Evolutionary conservation across 2,329 filamentous ascomycete genomes (phyloP).

Genomic region (Emmonsiellopsis sp.): DNA sequence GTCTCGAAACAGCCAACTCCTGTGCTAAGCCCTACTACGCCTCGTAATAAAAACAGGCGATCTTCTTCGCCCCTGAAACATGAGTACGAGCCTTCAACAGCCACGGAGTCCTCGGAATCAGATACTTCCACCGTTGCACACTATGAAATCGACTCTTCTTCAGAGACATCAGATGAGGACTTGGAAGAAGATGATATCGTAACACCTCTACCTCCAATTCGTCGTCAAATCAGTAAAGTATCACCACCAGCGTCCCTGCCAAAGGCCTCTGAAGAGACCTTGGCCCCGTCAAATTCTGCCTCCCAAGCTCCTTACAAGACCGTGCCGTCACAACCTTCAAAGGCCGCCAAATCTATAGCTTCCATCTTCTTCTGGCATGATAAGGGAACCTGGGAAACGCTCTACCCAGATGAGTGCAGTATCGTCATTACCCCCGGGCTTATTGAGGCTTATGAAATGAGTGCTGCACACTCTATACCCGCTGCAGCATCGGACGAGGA

Average conservation of each 20-base stretch:
- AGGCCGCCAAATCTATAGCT: conserved; percentile 49
- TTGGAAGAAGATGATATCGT: conserved; percentile 42
- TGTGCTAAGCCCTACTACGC: conserved; percentile 40
- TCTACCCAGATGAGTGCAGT: conserved; percentile 54
- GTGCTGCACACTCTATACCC: conserved; percentile 25
- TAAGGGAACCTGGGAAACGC: conserved; percentile 51
- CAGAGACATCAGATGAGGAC: conserved; percentile 49
- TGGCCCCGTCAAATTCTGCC: conserved; percentile 72
- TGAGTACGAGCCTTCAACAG: conserved; percentile 83
- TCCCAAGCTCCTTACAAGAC: conserved; percentile 63
- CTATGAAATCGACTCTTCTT: conserved; percentile 39
- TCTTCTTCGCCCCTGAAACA: conserved; percentile 93
- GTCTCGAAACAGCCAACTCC: conserved; percentile 28
- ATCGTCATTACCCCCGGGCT: conserved; percentile 56
- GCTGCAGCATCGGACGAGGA: conserved; percentile 14
- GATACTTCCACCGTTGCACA: conserved; percentile 48
- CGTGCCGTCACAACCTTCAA: conserved; percentile 38
- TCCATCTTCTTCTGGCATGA: conserved; percentile 57
- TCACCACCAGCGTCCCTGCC: conserved; percentile 29
- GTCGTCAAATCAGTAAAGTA: conserved; percentile 32
- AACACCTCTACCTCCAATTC: conserved; percentile 24
- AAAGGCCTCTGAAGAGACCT: conserved; percentile 41
- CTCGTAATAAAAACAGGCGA: conserved; percentile 50
- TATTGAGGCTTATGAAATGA: conserved; percentile 54
- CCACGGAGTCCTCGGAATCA: conserved; percentile 52